phyloP scores from a whole-genome alignment of 495 filamentous ascomycete species.

The Penicillium salamii region DNA sequence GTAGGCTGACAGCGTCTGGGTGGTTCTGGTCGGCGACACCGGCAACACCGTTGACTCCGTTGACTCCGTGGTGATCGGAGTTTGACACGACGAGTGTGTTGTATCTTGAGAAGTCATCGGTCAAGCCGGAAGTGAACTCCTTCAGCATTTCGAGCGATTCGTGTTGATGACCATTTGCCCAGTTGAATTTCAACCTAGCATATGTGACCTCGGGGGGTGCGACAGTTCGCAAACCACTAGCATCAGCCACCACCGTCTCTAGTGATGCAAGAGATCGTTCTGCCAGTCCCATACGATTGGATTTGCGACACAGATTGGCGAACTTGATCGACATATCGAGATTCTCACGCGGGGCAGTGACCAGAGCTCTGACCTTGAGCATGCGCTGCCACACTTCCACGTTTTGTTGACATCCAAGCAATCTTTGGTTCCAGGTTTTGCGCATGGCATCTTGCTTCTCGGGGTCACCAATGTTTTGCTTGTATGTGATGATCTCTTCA shows the following conservation, averaged over 20 bases:
- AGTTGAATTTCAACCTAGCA: slow-evolving; percentile 90
- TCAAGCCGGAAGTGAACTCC: slow-evolving; percentile 75
- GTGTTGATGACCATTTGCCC: slow-evolving; percentile 71
- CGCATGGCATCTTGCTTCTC: slow-evolving; percentile 90
- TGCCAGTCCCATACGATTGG: slow-evolving; percentile 88
- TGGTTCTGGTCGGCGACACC: slow-evolving; percentile 51
- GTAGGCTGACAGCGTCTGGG: slow-evolving; percentile 33
- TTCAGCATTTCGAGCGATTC: slow-evolving; percentile 74
- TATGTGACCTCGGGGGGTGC: slow-evolving; percentile 80
- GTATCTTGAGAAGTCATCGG: slow-evolving; percentile 66
- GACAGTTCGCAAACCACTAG: slow-evolving; percentile 47
- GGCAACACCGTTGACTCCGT: slow-evolving; percentile 64
- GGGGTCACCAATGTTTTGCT: slow-evolving; percentile 73
- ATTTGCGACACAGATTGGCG: slow-evolving; percentile 94
- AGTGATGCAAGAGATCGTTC: slow-evolving; percentile 89
- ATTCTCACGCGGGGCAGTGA: slow-evolving; percentile 86
- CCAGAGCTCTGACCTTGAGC: slow-evolving; percentile 90
- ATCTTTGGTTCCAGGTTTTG: slow-evolving; percentile 87
- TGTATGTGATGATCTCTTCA: slow-evolving; percentile 96
- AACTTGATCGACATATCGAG: slow-evolving; percentile 99
- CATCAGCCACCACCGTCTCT: slow-evolving; percentile 59
- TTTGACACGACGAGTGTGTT: slow-evolving; percentile 52
- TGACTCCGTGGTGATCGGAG: slow-evolving; percentile 40
- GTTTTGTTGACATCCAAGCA: slow-evolving; percentile 94
- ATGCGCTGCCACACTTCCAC: slow-evolving; percentile 98